Evolutionary conservation across 148 eudicot species (phyloP), one percentile per base, ranked within the genome.

Genomic region (Nepenthes gracilis): DNA sequence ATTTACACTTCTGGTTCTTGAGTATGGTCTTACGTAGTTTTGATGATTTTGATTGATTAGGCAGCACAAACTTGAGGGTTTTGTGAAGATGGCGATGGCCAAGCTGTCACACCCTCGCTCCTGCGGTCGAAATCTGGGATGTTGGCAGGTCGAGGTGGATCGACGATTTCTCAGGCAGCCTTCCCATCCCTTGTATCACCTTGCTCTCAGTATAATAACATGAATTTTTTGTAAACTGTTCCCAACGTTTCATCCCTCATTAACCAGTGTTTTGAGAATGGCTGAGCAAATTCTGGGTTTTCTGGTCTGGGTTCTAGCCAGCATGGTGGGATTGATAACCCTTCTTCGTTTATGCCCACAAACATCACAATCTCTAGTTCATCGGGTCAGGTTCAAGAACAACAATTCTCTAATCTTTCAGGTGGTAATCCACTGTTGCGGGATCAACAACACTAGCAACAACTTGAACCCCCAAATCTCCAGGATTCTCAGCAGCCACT

Each of bases 101-200:
- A 23, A 23, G 23, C 23, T 23, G 23, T 23, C 23, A 23, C 23
- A 23, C 23, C 23, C 23, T 23, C 23, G 23, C 90, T 88, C 14
- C 65, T 85, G 62, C 70, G 98, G 63, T 82, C 96, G 47, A 83
- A 77, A 68, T 88, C 98, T 15, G 88, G 85, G 58, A 68, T 82
- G 58, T 52, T 92, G 72, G 83, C 81, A 59, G 86, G 85, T 66
- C 97, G 87, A 81, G 90, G 87, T 12, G 75, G 82, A 69, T 61
- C 71, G 45, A 81, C 79, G 75, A 77, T 79, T 63, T 75, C 95
- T 2, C 97, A 86, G 68, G 78, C 73, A 56, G 75, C 61, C 12
- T 87, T 80, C 53, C 79, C 95, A 13, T 83, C 96, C 32, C 67
- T 83, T 59, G 69, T 78, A 2, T 80, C 94, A 0, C 90, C 93